Conservation (phyloP, 257 asterid species). For the Solanum sejunctum region DNA sequence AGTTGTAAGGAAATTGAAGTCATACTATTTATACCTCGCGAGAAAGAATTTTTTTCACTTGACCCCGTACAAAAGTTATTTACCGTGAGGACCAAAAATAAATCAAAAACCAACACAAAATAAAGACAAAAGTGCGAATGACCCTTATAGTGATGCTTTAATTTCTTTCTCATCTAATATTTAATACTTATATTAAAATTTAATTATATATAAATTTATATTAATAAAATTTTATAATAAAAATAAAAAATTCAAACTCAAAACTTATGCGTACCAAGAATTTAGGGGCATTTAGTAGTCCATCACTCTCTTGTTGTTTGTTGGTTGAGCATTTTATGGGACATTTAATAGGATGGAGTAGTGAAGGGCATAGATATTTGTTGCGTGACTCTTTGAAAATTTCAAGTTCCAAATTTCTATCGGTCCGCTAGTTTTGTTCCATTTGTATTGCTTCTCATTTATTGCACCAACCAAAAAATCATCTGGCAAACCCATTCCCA, state of each 20-base stretch:
- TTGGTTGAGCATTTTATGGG: background rate
- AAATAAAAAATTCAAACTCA: background rate
- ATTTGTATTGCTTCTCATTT: background rate
- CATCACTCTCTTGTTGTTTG: background rate
- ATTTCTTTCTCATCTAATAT: background rate
- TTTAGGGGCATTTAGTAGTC: background rate
- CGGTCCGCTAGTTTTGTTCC: background rate
- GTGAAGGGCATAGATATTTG: background rate
- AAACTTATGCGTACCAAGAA: rapidly evolving
- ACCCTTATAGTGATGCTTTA: background rate
- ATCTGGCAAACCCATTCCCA: background rate
- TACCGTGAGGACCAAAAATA: background rate
- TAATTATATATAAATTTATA: background rate
- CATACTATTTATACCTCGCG: background rate
- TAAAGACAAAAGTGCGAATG: background rate
- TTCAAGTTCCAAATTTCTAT: background rate
- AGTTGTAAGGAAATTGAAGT: background rate
- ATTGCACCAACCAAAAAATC: background rate
- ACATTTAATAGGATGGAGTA: background rate
- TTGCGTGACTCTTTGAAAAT: background rate
- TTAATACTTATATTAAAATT: background rate
- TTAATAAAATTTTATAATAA: too few relatives aligned
- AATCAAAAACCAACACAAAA: background rate
- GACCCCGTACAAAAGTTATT: background rate
- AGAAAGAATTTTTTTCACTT: background rate